phyloP scores from a whole-genome alignment of 108 stramenopile genomes.

The Chaetoceros tenuissimus region DNA sequence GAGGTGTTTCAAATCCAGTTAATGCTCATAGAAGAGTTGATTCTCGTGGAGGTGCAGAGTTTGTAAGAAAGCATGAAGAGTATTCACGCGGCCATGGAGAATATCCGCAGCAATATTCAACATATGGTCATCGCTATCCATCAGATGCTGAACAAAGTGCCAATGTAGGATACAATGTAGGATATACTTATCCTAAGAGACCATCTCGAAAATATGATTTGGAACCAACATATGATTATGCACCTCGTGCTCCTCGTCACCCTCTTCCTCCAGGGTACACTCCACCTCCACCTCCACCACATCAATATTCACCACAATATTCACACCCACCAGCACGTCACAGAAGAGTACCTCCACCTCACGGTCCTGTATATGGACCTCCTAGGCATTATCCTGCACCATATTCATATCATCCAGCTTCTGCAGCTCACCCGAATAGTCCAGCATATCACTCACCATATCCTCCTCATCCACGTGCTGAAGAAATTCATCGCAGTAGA shows the following conservation, averaged over 20 bases:
- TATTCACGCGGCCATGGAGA: slow-evolving; percentile 7
- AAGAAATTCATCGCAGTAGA: no score
- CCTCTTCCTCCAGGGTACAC: not conserved
- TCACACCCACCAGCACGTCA: no score
- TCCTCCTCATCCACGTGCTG: no score
- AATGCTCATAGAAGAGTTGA: slow-evolving; percentile 62
- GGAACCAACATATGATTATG: slow-evolving; percentile 5
- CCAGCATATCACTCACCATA: no score
- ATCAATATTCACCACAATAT: slow-evolving; percentile 3
- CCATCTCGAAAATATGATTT: slow-evolving; percentile 14
- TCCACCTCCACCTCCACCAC: slow-evolving; percentile 17
- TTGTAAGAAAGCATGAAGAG: slow-evolving; percentile 12
- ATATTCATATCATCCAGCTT: slow-evolving; percentile 10
- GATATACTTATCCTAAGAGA: slow-evolving; percentile 10
- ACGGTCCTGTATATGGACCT: slow-evolving; percentile 14
- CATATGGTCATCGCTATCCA: not conserved
- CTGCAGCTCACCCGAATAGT: no score
- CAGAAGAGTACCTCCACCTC: slow-evolving; percentile 14
- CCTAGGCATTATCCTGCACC: slow-evolving; percentile 6
- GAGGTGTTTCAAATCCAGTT: slow-evolving; percentile 42
- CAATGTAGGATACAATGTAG: not conserved
- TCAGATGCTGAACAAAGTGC: not conserved
- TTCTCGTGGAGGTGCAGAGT: slow-evolving; percentile 45
- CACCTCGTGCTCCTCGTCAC: slow-evolving; percentile 3
- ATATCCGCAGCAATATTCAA: not conserved